These are phyloP conservation scores for Adansonia grandidieri DNA, from an alignment of 441 rosid genomes.

Conservation along the genomic window DNA sequence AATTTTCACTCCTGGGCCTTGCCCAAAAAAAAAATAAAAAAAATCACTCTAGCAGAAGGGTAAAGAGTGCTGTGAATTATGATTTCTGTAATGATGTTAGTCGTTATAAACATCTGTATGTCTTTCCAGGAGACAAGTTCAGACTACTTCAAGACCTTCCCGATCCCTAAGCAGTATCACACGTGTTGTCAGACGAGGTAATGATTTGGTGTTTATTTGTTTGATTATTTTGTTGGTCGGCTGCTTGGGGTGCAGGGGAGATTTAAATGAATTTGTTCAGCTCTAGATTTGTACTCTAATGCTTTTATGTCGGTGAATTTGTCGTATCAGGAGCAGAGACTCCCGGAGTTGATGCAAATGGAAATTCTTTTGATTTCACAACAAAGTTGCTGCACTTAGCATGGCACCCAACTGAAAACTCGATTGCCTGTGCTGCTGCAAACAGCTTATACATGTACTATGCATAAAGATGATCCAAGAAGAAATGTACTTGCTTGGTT, in stretches of 20 bases:
- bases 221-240: neutral
- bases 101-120: conserved; percentile 20
- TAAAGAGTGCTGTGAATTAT: neutral
- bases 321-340: conserved; percentile 50
- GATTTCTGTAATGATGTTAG: neutral
- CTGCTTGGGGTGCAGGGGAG: neutral
- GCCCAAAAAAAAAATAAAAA: neutral
- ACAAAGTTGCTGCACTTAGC: conserved; percentile 70
- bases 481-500: conserved; percentile 41
- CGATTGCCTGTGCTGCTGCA: conserved; percentile 71
- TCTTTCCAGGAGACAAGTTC: conserved; percentile 62
- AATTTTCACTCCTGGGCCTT: neutral
- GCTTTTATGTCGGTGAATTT: conserved; percentile 10
- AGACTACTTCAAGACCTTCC: conserved; percentile 66
- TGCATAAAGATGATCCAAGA: conserved; percentile 46
- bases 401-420: conserved; percentile 72
- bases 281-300: conserved; percentile 6
- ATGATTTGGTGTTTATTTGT: conserved; percentile 16
- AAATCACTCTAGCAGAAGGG: neutral
- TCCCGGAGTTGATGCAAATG: conserved; percentile 57
- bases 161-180: conserved; percentile 62
- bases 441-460: conserved; percentile 81
- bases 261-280: neutral
- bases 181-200: conserved; percentile 69
- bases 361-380: conserved; percentile 62